These are phyloP conservation scores for Cynanchum wilfordii DNA, from an alignment of 257 asterid species.

Conservation along the genomic window DNA sequence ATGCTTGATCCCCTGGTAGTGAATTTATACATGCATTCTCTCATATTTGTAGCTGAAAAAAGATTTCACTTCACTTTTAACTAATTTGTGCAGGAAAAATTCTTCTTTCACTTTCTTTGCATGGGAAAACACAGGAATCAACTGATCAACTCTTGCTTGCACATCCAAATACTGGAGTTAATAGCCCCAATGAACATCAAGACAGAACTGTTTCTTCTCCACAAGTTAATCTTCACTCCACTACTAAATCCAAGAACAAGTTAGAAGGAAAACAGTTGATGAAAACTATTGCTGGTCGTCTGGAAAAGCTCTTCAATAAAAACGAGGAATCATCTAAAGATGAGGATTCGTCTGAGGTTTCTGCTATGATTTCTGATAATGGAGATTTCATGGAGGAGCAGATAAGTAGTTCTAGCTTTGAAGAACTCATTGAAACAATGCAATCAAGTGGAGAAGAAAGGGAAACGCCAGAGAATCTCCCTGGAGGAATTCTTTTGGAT, in stretches of 20 bases:
- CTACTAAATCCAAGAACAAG: constrained; percentile 31
- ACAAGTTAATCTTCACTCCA: constrained; percentile 25
- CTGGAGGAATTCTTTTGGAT: constrained; percentile 71
- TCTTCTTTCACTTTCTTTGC: constrained; percentile 65
- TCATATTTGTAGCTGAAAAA: neutral
- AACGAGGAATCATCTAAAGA: constrained; percentile 42
- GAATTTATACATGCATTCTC: neutral
- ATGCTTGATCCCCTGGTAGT: neutral
- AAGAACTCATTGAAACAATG: constrained; percentile 43
- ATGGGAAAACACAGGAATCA: constrained; percentile 47
- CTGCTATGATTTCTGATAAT: constrained; percentile 41
- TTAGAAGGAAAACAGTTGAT: constrained; percentile 58
- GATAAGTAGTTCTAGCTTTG: constrained; percentile 33
- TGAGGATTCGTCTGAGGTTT: constrained; percentile 42
- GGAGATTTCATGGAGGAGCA: constrained; percentile 41
- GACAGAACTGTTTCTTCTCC: constrained; percentile 27
- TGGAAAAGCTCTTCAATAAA: constrained; percentile 59
- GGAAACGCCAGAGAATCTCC: constrained; percentile 54
- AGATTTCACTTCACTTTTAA: neutral
- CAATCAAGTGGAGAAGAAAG: constrained; percentile 36
- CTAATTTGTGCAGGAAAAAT: constrained; percentile 51
- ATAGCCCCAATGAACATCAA: constrained; percentile 21
- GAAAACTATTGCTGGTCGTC: constrained; percentile 54
- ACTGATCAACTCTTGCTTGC: constrained; percentile 20
- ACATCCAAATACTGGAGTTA: constrained; percentile 26